Base-by-base conservation (phyloP, 768 basidiomycete genomes). In the Tricholoma furcatifolium region DNA sequence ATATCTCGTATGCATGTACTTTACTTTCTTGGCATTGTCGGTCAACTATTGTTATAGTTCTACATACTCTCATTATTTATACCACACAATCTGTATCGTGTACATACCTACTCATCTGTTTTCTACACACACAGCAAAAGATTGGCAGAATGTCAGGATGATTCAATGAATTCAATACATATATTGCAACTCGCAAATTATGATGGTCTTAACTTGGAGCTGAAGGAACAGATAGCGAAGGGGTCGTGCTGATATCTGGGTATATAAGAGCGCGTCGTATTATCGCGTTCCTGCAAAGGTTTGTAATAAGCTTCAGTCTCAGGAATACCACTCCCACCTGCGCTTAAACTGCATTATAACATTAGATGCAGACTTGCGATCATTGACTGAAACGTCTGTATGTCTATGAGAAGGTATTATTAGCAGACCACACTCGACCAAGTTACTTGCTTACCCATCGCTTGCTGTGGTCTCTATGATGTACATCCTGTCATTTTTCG, bases 401-500 rank as follows among this genome's bases (percentile, higher is more conserved):
- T 49, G 47, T 31, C 66, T 69, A 24, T n/a, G 40, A 23, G 18
- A 24, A 31, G 12, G 35, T 43, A 20, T 56, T n/a, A 56, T 51
- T 18, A 7, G 1, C 14, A 36, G 27, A 12, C n/a, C 30, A 31
- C 17, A 9, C 6, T 17, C 32, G 17, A 14, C 42, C 24, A 17
- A 2, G 10, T 21, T 27, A 38, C 24, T 3, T 11, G 44, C 49
- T 21, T 58, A 62, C 62, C 81, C 81, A 42, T 82, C 80, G 27
- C 71, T 75, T 15, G 73, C 62, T 0, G 77, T 81, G 5, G 87
- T 85, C 62, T 91, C 83, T 15, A 93, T 70, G 53, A 89, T 82
- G 65, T 84, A 91, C 84, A 93, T 92, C 44, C 76, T 82, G 57
- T 79, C 75, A 56, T 88, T 84, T 68, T 73, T 79, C 59, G 59